Base-by-base conservation (phyloP, 2,329 filamentous ascomycete species). In the Xylariaceae sp. region DNA sequence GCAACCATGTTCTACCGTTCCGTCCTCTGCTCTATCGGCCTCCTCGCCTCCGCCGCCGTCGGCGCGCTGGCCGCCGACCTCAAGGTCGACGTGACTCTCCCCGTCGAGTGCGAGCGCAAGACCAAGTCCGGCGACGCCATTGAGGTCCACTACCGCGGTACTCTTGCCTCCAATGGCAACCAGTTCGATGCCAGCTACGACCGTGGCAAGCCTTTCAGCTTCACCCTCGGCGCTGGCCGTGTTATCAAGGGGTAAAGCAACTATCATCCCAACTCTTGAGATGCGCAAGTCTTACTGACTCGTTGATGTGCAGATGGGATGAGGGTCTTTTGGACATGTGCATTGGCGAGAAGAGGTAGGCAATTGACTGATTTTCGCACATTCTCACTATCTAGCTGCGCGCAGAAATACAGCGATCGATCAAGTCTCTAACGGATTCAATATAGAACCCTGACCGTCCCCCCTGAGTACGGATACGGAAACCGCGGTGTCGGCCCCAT, bases 261-360 rank as follows among this genome's bases (percentile, higher is more conserved):
- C 7, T 2, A 17, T 15, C 5, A 1, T 9, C 6, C 44, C 42
- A 42, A 34, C 13, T n/a, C n/a, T 50, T 7, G 10, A 50, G 39
- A 61, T 57, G 30, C 18, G 6, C 10, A 23, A 17, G 17, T 2
- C 5, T 44, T 54, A n/a, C 55, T 57, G 30, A 60, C 45, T 17
- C 42, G 4, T 18, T 15, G 4, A 10, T 30, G 8, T 58, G 50
- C 63, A 90, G 87, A 71, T 97, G 92, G 93, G 93, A 97, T 69
- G 76, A 95, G 72, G 93, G 93, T 53, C 82, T 97, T 45, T 69
- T 94, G 56, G 90, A 90, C 71, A 97, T 97, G 92, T 97, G 94
- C 76, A 88, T 95, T 68, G 93, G 94, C 63, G 93, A 97, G 81
- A 93, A 92, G 81, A 84, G 82, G 81, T 79, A 68, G 76, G 75